A percentile compares a stretch with the other conserved stretches of the same genome.
These are phyloP conservation scores for Trichocladium antarcticum DNA, from an alignment of 495 filamentous ascomycete species.

Conservation along the genomic window DNA sequence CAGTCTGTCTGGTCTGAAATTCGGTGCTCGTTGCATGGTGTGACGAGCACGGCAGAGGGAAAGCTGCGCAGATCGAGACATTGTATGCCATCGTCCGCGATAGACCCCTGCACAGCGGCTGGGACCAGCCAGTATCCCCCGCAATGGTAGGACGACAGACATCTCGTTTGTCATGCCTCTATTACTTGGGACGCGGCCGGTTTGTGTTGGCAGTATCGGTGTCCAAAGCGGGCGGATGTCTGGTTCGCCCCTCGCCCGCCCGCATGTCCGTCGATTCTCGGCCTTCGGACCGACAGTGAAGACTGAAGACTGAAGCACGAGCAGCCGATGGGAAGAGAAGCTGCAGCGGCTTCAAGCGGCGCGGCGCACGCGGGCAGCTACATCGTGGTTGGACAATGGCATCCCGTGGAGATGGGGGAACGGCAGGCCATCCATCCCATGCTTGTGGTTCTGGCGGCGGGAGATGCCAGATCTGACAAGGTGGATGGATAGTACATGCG, in stretches of 20 bases:
- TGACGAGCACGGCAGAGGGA: conserved; percentile 8
- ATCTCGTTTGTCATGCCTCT: conserved; percentile 8
- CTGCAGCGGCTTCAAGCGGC: not conserved
- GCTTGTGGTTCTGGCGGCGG: not conserved
- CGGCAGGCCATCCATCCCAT: not conserved
- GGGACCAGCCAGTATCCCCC: not conserved
- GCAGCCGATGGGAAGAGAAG: not conserved
- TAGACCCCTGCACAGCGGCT: conserved; percentile 13
- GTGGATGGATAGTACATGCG: not conserved
- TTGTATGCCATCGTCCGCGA: conserved; percentile 21
- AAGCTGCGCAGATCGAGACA: conserved; percentile 22
- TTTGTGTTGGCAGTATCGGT: not conserved
- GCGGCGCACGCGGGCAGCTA: not conserved
- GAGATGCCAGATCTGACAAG: not conserved
- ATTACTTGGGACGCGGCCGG: not conserved
- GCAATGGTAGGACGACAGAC: conserved; percentile 2
- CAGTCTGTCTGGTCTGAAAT: conserved; percentile 16
- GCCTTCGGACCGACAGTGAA: not conserved
- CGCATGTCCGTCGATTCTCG: not conserved
- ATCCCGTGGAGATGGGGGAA: not conserved
- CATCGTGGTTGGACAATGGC: not conserved
- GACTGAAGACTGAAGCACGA: not conserved
- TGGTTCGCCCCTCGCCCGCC: not conserved
- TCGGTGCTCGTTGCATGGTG: not conserved
- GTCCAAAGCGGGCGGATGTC: not conserved